A percentile compares a stretch with the other conserved stretches of the same genome.
Evolutionary conservation across 768 basidiomycete genomes (phyloP).

Genomic region (Rossbeevera mucosa): DNA sequence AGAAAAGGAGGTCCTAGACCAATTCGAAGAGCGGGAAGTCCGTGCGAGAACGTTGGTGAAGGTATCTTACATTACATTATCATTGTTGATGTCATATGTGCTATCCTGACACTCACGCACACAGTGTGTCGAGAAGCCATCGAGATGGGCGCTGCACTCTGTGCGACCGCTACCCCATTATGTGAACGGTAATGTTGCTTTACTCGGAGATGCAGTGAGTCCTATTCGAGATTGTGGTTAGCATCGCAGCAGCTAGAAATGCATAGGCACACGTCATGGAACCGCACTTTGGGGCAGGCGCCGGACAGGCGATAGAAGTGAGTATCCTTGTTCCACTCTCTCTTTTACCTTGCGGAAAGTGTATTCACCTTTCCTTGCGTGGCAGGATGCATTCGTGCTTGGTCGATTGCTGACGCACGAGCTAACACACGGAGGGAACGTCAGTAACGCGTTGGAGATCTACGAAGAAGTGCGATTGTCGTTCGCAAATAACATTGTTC

Average conservation of each 20-base stretch:
- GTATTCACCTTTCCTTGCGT: background rate
- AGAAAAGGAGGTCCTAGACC: constrained; percentile 29
- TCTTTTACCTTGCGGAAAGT: background rate
- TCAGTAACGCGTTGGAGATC: constrained; percentile 23
- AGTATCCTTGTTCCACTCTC: background rate
- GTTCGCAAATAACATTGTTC: constrained; percentile 22
- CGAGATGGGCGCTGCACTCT: constrained; percentile 42
- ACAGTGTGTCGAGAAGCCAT: constrained; percentile 35
- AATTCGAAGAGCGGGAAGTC: constrained; percentile 27
- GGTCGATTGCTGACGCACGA: constrained; percentile 26
- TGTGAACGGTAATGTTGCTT: constrained; percentile 37
- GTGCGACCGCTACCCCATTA: constrained; percentile 38
- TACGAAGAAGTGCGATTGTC: constrained; percentile 33
- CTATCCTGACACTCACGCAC: constrained; percentile 10
- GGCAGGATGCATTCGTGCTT: constrained; percentile 30
- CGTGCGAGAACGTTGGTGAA: background rate
- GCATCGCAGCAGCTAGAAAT: background rate
- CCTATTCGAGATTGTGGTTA: background rate
- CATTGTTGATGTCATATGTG: background rate
- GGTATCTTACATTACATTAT: background rate
- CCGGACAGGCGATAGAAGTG: constrained; percentile 48
- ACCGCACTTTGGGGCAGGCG: constrained; percentile 45
- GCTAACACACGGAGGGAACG: constrained; percentile 13
- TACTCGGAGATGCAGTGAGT: constrained; percentile 48
- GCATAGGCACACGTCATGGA: constrained; percentile 43